A percentile compares a stretch with the other conserved stretches of the same genome.
These are phyloP conservation scores for Neofusicoccum umdonicola DNA, from an alignment of 2,329 filamentous ascomycete species.

Conservation along the genomic window DNA sequence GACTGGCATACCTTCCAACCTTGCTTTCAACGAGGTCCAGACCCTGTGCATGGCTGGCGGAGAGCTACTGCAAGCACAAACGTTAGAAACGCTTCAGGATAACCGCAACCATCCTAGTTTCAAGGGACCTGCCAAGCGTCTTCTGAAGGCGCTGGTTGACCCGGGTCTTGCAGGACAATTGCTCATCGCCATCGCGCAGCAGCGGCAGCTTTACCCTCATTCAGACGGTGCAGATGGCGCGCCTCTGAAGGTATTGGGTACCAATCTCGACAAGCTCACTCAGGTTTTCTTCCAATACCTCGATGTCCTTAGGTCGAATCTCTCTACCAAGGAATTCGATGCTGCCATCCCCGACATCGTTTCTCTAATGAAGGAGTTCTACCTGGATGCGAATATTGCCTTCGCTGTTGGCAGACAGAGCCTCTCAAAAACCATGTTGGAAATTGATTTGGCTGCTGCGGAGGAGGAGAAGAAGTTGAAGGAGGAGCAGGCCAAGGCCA, in stretches of 20 bases:
- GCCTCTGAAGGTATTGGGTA: slow-evolving; percentile 84
- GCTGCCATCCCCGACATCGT: slow-evolving; percentile 71
- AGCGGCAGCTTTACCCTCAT: slow-evolving; percentile 82
- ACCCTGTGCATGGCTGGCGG: slow-evolving; percentile 86
- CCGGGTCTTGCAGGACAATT: slow-evolving; percentile 76
- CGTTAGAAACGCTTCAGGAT: slow-evolving; percentile 74
- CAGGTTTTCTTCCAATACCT: slow-evolving; percentile 83
- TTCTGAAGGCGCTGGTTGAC: slow-evolving; percentile 76
- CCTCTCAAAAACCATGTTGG: slow-evolving; percentile 41
- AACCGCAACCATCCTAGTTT: slow-evolving; percentile 58
- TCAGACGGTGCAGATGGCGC: slow-evolving; percentile 67
- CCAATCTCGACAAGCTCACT: slow-evolving; percentile 87
- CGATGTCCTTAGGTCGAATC: slow-evolving; percentile 79
- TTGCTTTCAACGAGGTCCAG: slow-evolving; percentile 85
- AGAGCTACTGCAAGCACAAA: slow-evolving; percentile 73
- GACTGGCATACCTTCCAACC: slow-evolving; percentile 86
- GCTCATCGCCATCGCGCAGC: slow-evolving; percentile 86
- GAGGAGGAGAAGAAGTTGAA: slow-evolving; percentile 21
- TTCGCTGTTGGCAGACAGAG: slow-evolving; percentile 25
- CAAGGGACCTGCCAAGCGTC: slow-evolving; percentile 72
- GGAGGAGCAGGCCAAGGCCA: slow-evolving; percentile 28
- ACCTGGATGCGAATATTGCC: slow-evolving; percentile 55
- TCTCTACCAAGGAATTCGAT: slow-evolving; percentile 75
- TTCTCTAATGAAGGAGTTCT: slow-evolving; percentile 72
- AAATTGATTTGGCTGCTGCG: slow-evolving; percentile 37